A percentile compares a stretch with the other conserved stretches of the same genome.
phyloP scores from a whole-genome alignment of 2,329 filamentous ascomycete species.

The Talaromyces sp. region DNA sequence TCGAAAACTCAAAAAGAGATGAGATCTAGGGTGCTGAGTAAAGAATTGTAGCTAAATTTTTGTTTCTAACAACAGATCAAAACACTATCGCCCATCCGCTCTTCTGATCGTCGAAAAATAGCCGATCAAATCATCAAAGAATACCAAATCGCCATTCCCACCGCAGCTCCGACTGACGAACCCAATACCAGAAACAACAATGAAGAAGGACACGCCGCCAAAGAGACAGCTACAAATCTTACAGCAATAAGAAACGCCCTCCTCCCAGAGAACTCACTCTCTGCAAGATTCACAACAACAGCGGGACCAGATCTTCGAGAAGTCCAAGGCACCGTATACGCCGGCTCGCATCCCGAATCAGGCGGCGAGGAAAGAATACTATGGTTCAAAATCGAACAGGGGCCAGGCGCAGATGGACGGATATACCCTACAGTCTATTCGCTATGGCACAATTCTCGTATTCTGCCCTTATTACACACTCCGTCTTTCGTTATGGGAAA shows the following conservation, averaged over 20 bases:
- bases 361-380: slow-evolving; percentile 56
- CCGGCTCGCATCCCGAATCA: slow-evolving; percentile 53
- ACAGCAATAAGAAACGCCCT: slow-evolving; percentile 55
- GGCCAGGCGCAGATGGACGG: slow-evolving; percentile 38
- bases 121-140: slow-evolving; percentile 65
- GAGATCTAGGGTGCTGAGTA: too few relatives aligned
- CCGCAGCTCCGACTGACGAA: slow-evolving; percentile 29
- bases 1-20: not conserved
- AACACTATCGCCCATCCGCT: slow-evolving; percentile 62
- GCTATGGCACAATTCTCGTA: slow-evolving; percentile 60
- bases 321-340: slow-evolving; percentile 62
- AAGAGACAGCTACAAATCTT: slow-evolving; percentile 46
- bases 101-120: slow-evolving; percentile 63
- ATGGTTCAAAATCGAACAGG: slow-evolving; percentile 62
- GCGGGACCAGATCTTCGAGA: slow-evolving; percentile 59
- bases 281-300: slow-evolving; percentile 64
- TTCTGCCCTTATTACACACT: slow-evolving; percentile 63
- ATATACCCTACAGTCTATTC: slow-evolving; percentile 58
- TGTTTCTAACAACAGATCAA: slow-evolving; percentile 53
- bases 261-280: slow-evolving; percentile 60
- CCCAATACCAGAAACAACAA: slow-evolving; percentile 18
- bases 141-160: slow-evolving; percentile 52
- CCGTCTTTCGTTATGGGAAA: slow-evolving; percentile 58
- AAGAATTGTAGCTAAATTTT: slow-evolving; percentile 2
- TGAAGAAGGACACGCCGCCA: slow-evolving; percentile 36